Percentiles rank a stretch among this genome's conserved stretches.
phyloP scores from a whole-genome alignment of 768 basidiomycete species.

The Cyathus striatus region DNA sequence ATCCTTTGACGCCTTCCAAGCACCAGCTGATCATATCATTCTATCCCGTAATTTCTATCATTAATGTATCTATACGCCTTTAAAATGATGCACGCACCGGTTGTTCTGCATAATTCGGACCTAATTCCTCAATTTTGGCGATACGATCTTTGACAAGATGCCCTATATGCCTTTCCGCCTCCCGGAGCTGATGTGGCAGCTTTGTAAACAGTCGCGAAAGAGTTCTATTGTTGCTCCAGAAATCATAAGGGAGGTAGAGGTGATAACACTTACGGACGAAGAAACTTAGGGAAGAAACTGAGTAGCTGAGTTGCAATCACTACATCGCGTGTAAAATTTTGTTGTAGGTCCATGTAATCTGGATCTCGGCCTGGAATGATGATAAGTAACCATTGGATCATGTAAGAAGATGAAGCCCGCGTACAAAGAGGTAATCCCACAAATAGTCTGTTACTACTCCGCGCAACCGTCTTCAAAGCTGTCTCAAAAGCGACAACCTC shows the following conservation, averaged over 20 bases:
- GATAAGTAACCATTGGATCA: neutral
- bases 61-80: neutral
- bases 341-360: slow-evolving; percentile 15
- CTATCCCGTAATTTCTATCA: slow-evolving; percentile 18
- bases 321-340: slow-evolving; percentile 15
- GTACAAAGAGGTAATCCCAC: slow-evolving; percentile 38
- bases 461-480: slow-evolving; percentile 24
- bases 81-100: slow-evolving; percentile 19
- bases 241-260: too few relatives aligned
- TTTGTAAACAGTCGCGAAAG: too few relatives aligned
- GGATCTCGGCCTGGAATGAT: slow-evolving; percentile 12
- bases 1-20: slow-evolving; percentile 26
- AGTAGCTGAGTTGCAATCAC: slow-evolving; percentile 10
- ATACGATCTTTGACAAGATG: slow-evolving; percentile 26
- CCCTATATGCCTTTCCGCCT: slow-evolving; percentile 18
- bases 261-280: slow-evolving; percentile 14
- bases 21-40: slow-evolving; percentile 44
- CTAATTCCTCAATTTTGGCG: slow-evolving; percentile 19
- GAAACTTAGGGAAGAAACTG: slow-evolving; percentile 13
- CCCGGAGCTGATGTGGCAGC: too few relatives aligned
- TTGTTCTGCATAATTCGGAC: slow-evolving; percentile 22
- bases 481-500: slow-evolving; percentile 16
- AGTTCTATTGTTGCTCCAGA: too few relatives aligned
- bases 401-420: too few relatives aligned
- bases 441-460: slow-evolving; percentile 33